Evolutionary conservation across 2,329 filamentous ascomycete genomes (phyloP).

Genomic region (Fusarium sp.): DNA sequence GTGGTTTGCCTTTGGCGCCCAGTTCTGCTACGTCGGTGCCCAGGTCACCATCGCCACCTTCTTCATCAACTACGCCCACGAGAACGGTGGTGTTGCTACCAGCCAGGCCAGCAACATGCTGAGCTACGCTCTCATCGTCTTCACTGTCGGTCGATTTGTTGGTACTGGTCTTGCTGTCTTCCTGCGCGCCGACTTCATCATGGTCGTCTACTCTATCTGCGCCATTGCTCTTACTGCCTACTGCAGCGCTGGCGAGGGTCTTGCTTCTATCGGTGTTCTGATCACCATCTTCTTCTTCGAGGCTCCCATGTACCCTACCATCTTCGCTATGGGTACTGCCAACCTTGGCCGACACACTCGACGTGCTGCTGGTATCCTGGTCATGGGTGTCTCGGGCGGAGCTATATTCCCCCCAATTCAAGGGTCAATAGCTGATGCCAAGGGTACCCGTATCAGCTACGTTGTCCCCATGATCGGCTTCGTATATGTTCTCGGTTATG

Average conservation of each 20-base stretch:
- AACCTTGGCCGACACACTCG: constrained; percentile 81
- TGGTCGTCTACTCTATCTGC: constrained; percentile 70
- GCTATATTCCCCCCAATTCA: constrained; percentile 54
- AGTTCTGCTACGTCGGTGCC: constrained; percentile 82
- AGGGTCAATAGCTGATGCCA: constrained; percentile 38
- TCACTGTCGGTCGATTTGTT: constrained; percentile 77
- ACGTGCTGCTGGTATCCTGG: constrained; percentile 76
- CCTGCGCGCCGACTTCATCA: constrained; percentile 73
- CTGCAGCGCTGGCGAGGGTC: constrained; percentile 56
- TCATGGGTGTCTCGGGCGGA: constrained; percentile 77
- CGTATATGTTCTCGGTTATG: constrained; percentile 42
- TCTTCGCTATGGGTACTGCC: constrained; percentile 79
- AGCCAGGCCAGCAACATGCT: constrained; percentile 71
- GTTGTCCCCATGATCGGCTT: constrained; percentile 40
- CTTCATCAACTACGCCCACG: constrained; percentile 78
- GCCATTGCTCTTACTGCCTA: constrained; percentile 69
- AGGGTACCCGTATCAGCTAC: constrained; percentile 40
- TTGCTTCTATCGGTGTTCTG: constrained; percentile 69
- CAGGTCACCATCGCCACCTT: constrained; percentile 74
- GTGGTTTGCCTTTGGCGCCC: constrained; percentile 79
- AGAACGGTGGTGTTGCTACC: constrained; percentile 65
- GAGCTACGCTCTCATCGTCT: constrained; percentile 79
- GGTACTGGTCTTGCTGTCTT: constrained; percentile 72
- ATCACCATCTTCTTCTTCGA: constrained; percentile 81
- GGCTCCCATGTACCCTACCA: constrained; percentile 82